Percentiles rank a stretch among this genome's conserved stretches.
Conservation (phyloP, 73 alveolate species). For the Paramecium pentaurelia region DNA sequence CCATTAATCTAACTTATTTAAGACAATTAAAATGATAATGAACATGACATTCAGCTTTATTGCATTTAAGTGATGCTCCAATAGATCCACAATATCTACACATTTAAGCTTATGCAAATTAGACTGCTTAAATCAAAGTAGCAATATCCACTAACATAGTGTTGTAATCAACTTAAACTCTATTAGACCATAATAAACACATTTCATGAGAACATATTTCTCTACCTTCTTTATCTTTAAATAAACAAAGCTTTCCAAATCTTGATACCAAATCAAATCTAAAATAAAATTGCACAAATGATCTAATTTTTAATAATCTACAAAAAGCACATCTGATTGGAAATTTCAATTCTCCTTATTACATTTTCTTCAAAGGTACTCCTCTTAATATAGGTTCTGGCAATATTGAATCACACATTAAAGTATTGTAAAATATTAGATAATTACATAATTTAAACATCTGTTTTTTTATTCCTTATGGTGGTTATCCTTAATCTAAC, state of each 20-base stretch:
- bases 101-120: slow-evolving; percentile 50
- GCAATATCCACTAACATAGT: not conserved
- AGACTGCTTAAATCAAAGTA: slow-evolving; percentile 27
- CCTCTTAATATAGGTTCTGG: slow-evolving; percentile 24
- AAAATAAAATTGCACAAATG: slow-evolving; percentile 32
- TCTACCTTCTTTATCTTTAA: slow-evolving; percentile 42
- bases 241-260: slow-evolving; percentile 48
- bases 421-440: not conserved
- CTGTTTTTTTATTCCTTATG: slow-evolving; percentile 32
- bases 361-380: slow-evolving; percentile 45
- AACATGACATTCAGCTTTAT: slow-evolving; percentile 43
- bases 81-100: slow-evolving; percentile 53
- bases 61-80: slow-evolving; percentile 41
- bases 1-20: slow-evolving; percentile 39
- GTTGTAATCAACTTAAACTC: slow-evolving; percentile 26
- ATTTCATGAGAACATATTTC: slow-evolving; percentile 45
- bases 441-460: slow-evolving; percentile 41
- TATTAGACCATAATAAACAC: slow-evolving; percentile 45
- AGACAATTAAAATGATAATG: slow-evolving; percentile 48
- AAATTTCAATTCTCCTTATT: slow-evolving; percentile 37
- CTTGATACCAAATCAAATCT: slow-evolving; percentile 44
- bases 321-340: slow-evolving; percentile 47
- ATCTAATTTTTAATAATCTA: slow-evolving; percentile 33
- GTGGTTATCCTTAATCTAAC: slow-evolving; percentile 43
- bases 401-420: slow-evolving; percentile 37